phyloP scores from a whole-genome alignment of 1,284 basidiomycete species.

The Pulveroboletus sp. region DNA sequence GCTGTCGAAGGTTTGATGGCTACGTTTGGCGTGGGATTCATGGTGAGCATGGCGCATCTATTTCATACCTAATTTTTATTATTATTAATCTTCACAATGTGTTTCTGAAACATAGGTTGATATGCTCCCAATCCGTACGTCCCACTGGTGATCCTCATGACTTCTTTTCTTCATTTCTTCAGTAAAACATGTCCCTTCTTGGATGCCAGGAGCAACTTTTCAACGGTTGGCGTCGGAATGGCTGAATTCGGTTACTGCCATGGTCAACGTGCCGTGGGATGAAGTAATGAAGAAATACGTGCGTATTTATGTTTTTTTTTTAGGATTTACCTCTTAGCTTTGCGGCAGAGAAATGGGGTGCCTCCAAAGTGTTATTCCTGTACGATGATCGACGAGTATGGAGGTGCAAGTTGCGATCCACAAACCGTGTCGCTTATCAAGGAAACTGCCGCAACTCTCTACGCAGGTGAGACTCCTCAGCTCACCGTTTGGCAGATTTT shows the following conservation, averaged over 20 bases:
- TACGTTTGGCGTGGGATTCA: slow-evolving; percentile 7
- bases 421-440: background rate
- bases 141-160: too few relatives aligned
- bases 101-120: background rate
- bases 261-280: slow-evolving; percentile 8
- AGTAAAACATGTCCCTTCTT: slow-evolving; percentile 10
- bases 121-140: slow-evolving; percentile 3
- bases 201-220: slow-evolving; percentile 4
- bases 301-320: background rate
- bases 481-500: background rate
- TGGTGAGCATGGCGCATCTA: background rate
- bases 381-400: slow-evolving; percentile 7
- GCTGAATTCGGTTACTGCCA: slow-evolving; percentile 4
- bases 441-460: slow-evolving; percentile 6
- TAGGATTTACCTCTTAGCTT: background rate
- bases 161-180: background rate
- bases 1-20: slow-evolving; percentile 6
- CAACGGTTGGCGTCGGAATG: slow-evolving; percentile 3
- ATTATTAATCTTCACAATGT: background rate
- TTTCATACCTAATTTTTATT: too few relatives aligned
- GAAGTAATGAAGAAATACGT: slow-evolving; percentile 8
- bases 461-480: background rate
- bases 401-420: background rate
- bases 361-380: background rate
- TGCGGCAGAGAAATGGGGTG: background rate